A percentile compares a stretch with the other conserved stretches of the same genome.
phyloP scores from a whole-genome alignment of 2,329 filamentous ascomycete genomes.

The Verruconis gallopava region DNA sequence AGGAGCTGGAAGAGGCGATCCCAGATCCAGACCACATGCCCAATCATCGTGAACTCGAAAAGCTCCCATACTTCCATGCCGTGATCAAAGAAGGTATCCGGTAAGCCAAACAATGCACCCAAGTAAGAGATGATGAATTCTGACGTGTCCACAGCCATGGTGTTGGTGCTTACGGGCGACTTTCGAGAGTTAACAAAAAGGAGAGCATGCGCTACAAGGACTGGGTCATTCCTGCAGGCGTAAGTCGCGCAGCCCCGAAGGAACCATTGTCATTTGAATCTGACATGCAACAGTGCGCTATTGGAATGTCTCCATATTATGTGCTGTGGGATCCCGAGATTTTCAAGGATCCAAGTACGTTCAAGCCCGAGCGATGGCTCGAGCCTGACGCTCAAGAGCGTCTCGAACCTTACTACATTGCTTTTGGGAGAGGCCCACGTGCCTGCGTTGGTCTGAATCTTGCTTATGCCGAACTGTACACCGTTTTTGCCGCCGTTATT shows the following conservation, averaged over 20 bases:
- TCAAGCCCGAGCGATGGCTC: conserved; percentile 24
- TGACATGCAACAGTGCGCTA: conserved; percentile 1
- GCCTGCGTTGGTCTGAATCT: conserved; percentile 35
- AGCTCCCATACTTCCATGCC: conserved; percentile 7
- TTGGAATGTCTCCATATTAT: conserved; percentile 9
- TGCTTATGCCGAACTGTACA: conserved; percentile 26
- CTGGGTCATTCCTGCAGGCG: conserved; percentile 4
- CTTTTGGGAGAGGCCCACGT: conserved; percentile 29
- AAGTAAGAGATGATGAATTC: not conserved
- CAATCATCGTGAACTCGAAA: not conserved
- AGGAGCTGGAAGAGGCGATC: conserved; percentile 10
- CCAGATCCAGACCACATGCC: conserved; percentile 11
- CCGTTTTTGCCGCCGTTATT: conserved; percentile 16
- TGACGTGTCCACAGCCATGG: not conserved
- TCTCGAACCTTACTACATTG: conserved; percentile 22
- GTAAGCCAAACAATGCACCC: conserved; percentile 4
- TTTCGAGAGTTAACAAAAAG: not conserved
- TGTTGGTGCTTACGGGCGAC: not conserved
- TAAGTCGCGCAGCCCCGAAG: not conserved
- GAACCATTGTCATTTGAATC: not conserved
- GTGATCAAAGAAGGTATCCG: conserved; percentile 6
- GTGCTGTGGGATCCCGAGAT: conserved; percentile 13
- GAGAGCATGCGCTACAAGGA: not conserved
- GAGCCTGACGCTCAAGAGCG: not conserved
- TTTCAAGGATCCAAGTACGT: conserved; percentile 15